Percentiles rank a stretch among this genome's conserved stretches.
These are phyloP conservation scores for Verticillium tricorpus DNA, from an alignment of 2,329 filamentous ascomycete genomes.

Conservation along the genomic window DNA sequence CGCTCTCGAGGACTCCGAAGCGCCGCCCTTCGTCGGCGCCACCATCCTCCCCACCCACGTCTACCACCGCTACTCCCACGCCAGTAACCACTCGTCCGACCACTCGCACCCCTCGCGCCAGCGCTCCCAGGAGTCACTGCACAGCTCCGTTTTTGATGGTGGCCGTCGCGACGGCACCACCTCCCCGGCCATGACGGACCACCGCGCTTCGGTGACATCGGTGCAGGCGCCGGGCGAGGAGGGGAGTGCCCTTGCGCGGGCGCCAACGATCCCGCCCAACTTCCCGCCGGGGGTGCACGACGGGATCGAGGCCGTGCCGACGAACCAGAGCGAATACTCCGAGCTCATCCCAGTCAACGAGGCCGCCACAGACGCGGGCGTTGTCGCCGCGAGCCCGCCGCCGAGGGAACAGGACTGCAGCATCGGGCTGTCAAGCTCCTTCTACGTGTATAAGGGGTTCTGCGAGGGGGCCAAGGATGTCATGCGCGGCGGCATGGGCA, in stretches of 20 bases:
- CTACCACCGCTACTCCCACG: constrained; percentile 6
- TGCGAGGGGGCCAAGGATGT: constrained; percentile 50
- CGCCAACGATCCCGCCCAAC: constrained; percentile 4
- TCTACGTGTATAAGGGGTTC: constrained; percentile 49
- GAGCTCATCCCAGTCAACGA: constrained; percentile 29
- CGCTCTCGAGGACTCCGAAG: not conserved
- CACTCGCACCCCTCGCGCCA: constrained; percentile 19
- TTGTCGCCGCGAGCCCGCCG: not conserved
- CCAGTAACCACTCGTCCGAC: constrained; percentile 6
- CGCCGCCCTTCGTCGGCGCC: not conserved
- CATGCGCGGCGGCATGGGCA: constrained; percentile 40
- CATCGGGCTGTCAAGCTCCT: constrained; percentile 43
- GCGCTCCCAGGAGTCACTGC: constrained; percentile 28
- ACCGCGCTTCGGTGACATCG: constrained; percentile 3
- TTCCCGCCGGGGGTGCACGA: constrained; percentile 8
- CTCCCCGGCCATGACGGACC: constrained; percentile 13
- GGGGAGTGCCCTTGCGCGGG: not conserved
- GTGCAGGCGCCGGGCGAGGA: not conserved
- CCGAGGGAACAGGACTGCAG: constrained; percentile 29
- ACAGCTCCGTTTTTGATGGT: constrained; percentile 27
- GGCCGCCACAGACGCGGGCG: not conserved
- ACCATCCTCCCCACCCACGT: not conserved
- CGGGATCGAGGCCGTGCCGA: constrained; percentile 8
- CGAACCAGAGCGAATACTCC: constrained; percentile 17
- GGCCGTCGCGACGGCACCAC: constrained; percentile 19